Percentiles rank a stretch among this genome's conserved stretches.
These are phyloP conservation scores for Erythrophleum ivorense DNA, from an alignment of 331 rosid genomes.

Conservation along the genomic window DNA sequence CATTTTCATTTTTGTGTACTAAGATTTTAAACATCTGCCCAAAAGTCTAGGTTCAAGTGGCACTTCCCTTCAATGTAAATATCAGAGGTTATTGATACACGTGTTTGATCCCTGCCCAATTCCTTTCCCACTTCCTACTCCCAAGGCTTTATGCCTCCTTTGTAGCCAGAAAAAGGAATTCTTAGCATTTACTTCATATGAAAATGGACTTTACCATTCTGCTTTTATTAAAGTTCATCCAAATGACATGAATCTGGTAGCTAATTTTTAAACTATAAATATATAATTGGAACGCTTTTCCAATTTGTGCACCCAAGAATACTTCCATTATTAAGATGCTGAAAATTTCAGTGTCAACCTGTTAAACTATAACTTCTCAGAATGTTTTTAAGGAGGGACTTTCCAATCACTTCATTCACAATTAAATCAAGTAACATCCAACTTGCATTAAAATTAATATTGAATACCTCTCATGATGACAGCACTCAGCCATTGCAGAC, in stretches of 20 bases:
- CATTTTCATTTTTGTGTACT: not conserved
- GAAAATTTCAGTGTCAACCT: not conserved
- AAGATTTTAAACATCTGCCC: not conserved
- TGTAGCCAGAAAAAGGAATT: not conserved
- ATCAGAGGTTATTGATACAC: too few species aligned
- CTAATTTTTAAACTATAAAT: not conserved
- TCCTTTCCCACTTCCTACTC: not conserved
- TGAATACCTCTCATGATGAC: constrained; percentile 89
- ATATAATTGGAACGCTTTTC: not conserved
- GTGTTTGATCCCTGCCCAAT: not conserved
- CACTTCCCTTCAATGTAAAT: not conserved
- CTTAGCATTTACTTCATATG: not conserved
- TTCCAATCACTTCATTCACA: not conserved
- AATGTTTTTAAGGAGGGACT: not conserved
- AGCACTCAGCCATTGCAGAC: constrained; percentile 89
- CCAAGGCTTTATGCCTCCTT: not conserved
- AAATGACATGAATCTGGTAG: not conserved
- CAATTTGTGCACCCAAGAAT: constrained; percentile 9
- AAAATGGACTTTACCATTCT: constrained; percentile 17
- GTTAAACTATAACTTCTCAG: constrained; percentile 6
- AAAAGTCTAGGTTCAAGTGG: not conserved
- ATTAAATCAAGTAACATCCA: constrained; percentile 13
- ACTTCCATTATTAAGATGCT: not conserved
- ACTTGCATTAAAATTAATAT: constrained; percentile 13
- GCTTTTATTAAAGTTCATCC: constrained; percentile 31